These are phyloP conservation scores for Colletotrichum sp. DNA, from an alignment of 2,329 filamentous ascomycete species.

Conservation along the genomic window DNA sequence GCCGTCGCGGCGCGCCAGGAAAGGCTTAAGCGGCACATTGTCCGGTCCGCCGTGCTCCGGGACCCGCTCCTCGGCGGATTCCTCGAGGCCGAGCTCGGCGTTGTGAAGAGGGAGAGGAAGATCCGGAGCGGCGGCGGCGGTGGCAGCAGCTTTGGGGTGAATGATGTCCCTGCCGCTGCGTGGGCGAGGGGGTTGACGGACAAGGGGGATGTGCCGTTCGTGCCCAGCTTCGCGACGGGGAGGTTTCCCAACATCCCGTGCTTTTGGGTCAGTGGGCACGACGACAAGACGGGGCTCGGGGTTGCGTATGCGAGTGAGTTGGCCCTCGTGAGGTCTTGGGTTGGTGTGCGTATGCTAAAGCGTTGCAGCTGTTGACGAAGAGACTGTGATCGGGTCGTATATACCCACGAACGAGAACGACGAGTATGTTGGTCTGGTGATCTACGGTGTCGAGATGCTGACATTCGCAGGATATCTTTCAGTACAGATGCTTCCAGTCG, in stretches of 20 bases:
- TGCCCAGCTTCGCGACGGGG: conserved; percentile 29
- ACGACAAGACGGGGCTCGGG: conserved; percentile 43
- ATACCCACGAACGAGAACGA: conserved; percentile 49
- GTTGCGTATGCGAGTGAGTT: conserved; percentile 50
- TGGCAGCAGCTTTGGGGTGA: conserved; percentile 13
- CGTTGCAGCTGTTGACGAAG: conserved; percentile 37
- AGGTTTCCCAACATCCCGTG: conserved; percentile 40
- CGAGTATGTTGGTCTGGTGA: conserved; percentile 31
- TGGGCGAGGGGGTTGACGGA: conserved; percentile 44
- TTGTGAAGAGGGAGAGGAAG: conserved; percentile 22
- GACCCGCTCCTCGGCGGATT: conserved; percentile 37
- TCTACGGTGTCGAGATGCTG: not conserved
- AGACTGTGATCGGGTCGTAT: conserved; percentile 42
- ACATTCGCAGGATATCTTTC: conserved; percentile 5
- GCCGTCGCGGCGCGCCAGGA: conserved; percentile 30
- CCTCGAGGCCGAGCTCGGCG: conserved; percentile 38
- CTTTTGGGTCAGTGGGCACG: conserved; percentile 44
- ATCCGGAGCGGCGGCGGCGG: not conserved
- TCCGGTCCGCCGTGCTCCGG: conserved; percentile 34
- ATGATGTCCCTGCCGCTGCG: conserved; percentile 34
- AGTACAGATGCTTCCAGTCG: conserved; percentile 13
- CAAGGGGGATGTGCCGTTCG: conserved; percentile 45
- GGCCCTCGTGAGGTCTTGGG: not conserved
- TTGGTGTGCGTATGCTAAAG: conserved; percentile 12
- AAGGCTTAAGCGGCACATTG: conserved; percentile 41